These are phyloP conservation scores for Scheffersomyces segobiensis DNA, from an alignment of 1,139 yeast species.

Conservation along the genomic window DNA sequence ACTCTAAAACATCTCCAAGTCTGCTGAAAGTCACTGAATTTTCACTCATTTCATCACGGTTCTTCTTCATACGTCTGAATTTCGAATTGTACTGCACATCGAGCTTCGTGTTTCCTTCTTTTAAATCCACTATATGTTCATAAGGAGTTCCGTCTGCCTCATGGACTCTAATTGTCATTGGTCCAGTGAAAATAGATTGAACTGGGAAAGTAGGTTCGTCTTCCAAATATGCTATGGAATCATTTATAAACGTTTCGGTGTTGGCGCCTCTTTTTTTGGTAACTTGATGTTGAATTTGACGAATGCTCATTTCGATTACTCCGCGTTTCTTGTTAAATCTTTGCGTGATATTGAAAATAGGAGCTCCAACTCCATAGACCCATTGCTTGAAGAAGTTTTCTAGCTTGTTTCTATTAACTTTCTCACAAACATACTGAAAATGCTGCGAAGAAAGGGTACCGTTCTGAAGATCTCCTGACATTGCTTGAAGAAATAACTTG, in stretches of 20 bases:
- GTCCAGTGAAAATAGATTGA: constrained; percentile 74
- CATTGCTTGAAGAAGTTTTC: constrained; percentile 89
- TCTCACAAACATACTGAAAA: constrained; percentile 90
- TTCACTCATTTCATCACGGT: constrained; percentile 40
- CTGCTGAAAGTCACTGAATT: constrained; percentile 52
- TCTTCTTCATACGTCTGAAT: constrained; percentile 70
- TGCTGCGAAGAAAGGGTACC: constrained; percentile 81
- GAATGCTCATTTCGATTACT: constrained; percentile 90
- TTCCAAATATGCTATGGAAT: constrained; percentile 43
- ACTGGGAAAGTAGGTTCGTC: constrained; percentile 38
- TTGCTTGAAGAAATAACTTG: constrained; percentile 86
- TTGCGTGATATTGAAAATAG: constrained; percentile 84
- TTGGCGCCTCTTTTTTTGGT: constrained; percentile 35
- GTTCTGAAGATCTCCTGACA: constrained; percentile 88
- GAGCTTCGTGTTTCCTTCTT: constrained; percentile 79
- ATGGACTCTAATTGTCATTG: constrained; percentile 94
- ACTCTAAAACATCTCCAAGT: constrained; percentile 75
- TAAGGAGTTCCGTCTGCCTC: constrained; percentile 99
- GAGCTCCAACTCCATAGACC: constrained; percentile 90
- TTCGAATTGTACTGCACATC: constrained; percentile 96
- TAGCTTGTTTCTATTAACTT: constrained; percentile 83
- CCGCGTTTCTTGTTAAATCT: constrained; percentile 90
- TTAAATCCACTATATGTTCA: constrained; percentile 92
- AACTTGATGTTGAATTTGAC: constrained; percentile 82
- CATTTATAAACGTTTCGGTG: constrained; percentile 43